Conservation (phyloP, 768 basidiomycete species). For the Naganishia randhawae region DNA sequence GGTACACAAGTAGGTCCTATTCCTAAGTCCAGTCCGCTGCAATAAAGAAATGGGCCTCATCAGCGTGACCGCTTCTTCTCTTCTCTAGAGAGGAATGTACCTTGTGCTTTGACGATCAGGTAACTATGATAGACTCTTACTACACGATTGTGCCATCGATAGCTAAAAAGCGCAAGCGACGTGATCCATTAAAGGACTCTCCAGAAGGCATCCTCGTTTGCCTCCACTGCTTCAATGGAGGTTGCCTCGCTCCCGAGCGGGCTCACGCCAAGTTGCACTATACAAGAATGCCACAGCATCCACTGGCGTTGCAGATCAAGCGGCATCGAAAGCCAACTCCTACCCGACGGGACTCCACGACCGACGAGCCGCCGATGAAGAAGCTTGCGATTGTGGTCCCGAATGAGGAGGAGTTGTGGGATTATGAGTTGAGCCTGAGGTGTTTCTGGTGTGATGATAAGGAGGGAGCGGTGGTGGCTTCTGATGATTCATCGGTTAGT, state of each 20-base stretch:
- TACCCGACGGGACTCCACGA: constrained; percentile 15
- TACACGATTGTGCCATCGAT: neutral
- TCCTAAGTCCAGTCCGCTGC: too few relatives aligned
- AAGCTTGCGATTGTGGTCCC: constrained; percentile 77
- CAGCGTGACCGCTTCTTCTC: neutral
- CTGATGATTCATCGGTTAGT: constrained; percentile 38
- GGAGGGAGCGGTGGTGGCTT: constrained; percentile 26
- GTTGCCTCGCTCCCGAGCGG: constrained; percentile 59
- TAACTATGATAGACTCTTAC: constrained; percentile 39
- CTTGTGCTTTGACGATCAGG: constrained; percentile 94
- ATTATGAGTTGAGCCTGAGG: constrained; percentile 61
- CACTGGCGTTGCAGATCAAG: constrained; percentile 73
- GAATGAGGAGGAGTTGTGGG: constrained; percentile 83
- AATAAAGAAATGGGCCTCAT: too few relatives aligned
- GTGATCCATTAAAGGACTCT: constrained; percentile 58
- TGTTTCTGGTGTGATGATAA: constrained; percentile 66
- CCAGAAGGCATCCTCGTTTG: constrained; percentile 81
- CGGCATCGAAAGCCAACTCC: constrained; percentile 61
- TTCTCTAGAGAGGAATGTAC: constrained; percentile 81
- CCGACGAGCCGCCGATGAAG: constrained; percentile 73
- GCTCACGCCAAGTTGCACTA: constrained; percentile 73
- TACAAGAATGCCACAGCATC: constrained; percentile 68
- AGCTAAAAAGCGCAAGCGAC: constrained; percentile 15
- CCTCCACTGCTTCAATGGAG: constrained; percentile 89
- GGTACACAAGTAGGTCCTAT: constrained; percentile 57